Evolutionary conservation across 2,329 filamentous ascomycete genomes (phyloP).

Genomic region (Parastagonospora nodorum): DNA sequence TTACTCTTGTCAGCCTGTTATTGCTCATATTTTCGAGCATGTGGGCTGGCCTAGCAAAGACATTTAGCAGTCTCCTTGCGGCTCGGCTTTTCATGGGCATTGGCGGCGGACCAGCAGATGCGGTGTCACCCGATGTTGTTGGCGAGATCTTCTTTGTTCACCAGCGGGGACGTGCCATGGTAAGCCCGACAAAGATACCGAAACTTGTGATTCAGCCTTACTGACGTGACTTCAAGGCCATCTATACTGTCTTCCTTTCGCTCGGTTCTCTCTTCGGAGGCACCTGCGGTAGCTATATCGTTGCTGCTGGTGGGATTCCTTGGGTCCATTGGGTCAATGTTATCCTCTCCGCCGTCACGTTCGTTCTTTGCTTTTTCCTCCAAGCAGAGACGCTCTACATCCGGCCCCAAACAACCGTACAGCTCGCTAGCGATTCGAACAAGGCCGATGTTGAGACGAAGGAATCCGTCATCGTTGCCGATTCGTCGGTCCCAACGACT

Average conservation of each 20-base stretch:
- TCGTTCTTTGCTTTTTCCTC: slow-evolving; percentile 43
- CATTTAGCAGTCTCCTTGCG: slow-evolving; percentile 44
- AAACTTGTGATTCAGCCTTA: neutral
- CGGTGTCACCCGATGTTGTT: slow-evolving; percentile 48
- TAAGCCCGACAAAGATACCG: slow-evolving; percentile 10
- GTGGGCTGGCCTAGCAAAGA: slow-evolving; percentile 48
- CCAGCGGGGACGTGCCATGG: slow-evolving; percentile 48
- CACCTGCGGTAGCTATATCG: slow-evolving; percentile 50
- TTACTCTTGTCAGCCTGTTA: slow-evolving; percentile 45
- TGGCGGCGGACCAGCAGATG: slow-evolving; percentile 45
- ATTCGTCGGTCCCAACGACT: slow-evolving; percentile 10
- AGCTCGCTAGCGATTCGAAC: slow-evolving; percentile 15
- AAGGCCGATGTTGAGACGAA: slow-evolving; percentile 24
- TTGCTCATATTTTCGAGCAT: slow-evolving; percentile 42
- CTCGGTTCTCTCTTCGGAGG: slow-evolving; percentile 47
- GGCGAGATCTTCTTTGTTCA: slow-evolving; percentile 52
- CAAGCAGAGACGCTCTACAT: slow-evolving; percentile 50
- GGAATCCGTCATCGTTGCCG: slow-evolving; percentile 11
- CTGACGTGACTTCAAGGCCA: slow-evolving; percentile 29
- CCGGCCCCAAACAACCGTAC: slow-evolving; percentile 25
- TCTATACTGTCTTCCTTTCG: slow-evolving; percentile 49
- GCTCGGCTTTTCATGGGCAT: slow-evolving; percentile 48
- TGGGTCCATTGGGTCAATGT: slow-evolving; percentile 52
- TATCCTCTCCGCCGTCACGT: slow-evolving; percentile 38
- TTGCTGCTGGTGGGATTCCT: slow-evolving; percentile 35